These are phyloP conservation scores for Candida suzukii DNA, from an alignment of 805 yeast genomes.

Conservation along the genomic window DNA sequence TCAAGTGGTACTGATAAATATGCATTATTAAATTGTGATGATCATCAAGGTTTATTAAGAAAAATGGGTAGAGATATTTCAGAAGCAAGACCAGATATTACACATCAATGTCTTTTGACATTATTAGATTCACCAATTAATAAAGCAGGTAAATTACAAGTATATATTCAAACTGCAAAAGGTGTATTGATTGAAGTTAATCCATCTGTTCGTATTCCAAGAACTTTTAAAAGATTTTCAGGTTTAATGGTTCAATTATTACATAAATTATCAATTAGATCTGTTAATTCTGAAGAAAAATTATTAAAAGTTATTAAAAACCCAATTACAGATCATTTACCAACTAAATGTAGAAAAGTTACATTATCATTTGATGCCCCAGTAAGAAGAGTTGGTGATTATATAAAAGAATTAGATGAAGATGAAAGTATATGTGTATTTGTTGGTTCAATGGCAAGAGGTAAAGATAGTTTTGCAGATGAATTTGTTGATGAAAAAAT, in stretches of 20 bases:
- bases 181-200: constrained; percentile 94
- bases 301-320: constrained; percentile 90
- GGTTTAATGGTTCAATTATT: constrained; percentile 96
- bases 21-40: constrained; percentile 93
- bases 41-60: constrained; percentile 90
- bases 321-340: constrained; percentile 95
- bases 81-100: constrained; percentile 98
- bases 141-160: constrained; percentile 95
- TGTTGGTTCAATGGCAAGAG: constrained; percentile 99
- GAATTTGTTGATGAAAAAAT: constrained; percentile 95
- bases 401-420: constrained; percentile 67
- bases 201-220: constrained; percentile 94
- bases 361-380: constrained; percentile 91
- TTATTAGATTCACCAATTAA: constrained; percentile 95
- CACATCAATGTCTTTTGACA: constrained; percentile 94
- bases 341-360: constrained; percentile 89
- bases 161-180: constrained; percentile 90
- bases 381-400: constrained; percentile 82
- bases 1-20: constrained; percentile 81
- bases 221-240: constrained; percentile 95
- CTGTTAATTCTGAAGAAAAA: constrained; percentile 93
- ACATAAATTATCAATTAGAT: constrained; percentile 86
- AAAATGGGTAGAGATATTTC: constrained; percentile 97
- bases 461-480: constrained; percentile 95
- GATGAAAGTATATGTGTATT: constrained; percentile 96